Percentiles rank a stretch among this genome's conserved stretches.
Conservation (phyloP, 2,329 filamentous ascomycete genomes). For the Fusarium torreyae region DNA sequence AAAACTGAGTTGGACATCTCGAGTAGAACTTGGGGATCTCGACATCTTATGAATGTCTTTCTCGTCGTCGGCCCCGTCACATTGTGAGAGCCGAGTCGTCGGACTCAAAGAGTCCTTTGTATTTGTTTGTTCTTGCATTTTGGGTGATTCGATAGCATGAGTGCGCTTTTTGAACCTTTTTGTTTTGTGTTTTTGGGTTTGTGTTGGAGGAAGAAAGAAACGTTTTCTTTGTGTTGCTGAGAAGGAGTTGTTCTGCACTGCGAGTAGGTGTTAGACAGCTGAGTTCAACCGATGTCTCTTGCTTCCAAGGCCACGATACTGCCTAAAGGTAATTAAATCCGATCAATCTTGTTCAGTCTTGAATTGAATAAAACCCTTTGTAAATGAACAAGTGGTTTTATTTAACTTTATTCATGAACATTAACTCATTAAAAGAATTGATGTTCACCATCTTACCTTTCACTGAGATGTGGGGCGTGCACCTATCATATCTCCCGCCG, state of each 20-base stretch:
- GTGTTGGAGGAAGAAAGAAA: slow-evolving; percentile 17
- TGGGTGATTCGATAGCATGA: slow-evolving; percentile 6
- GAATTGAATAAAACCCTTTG: background rate
- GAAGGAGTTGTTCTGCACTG: slow-evolving; percentile 28
- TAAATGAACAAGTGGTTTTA: background rate
- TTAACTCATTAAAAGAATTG: slow-evolving; percentile 5
- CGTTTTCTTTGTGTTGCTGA: slow-evolving; percentile 9
- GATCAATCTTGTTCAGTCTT: background rate
- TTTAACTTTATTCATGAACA: background rate
- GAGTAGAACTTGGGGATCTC: slow-evolving; percentile 16
- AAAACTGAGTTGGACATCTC: slow-evolving; percentile 20
- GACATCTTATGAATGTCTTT: slow-evolving; percentile 21
- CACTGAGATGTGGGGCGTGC: slow-evolving; percentile 34
- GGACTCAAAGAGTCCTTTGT: slow-evolving; percentile 27
- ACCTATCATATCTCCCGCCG: slow-evolving; percentile 3
- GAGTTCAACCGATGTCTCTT: slow-evolving; percentile 13
- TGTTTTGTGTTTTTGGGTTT: background rate
- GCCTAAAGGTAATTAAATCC: background rate
- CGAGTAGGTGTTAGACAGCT: slow-evolving; percentile 15
- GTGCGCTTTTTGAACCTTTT: background rate
- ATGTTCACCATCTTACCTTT: background rate
- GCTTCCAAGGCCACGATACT: background rate
- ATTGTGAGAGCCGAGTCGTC: slow-evolving; percentile 11
- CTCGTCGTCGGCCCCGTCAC: slow-evolving; percentile 11
- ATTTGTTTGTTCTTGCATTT: slow-evolving; percentile 21